Evolutionary conservation across 2,329 filamentous ascomycete species (phyloP).

Genomic region (Microsporum ferrugineum): DNA sequence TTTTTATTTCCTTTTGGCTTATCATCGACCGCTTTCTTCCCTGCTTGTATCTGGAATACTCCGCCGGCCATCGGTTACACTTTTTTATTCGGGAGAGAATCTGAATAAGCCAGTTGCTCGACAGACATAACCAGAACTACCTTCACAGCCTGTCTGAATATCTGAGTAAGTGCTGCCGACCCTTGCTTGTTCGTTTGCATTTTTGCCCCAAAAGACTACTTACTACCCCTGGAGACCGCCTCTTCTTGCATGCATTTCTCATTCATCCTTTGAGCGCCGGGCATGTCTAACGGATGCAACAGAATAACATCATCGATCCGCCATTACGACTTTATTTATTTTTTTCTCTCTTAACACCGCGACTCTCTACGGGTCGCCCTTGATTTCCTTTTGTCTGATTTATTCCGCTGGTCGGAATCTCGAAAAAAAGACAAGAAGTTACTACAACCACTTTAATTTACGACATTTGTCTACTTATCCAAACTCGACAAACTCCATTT

Average conservation of each 20-base stretch:
- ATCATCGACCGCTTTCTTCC: neutral
- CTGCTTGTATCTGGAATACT: slow-evolving; percentile 4
- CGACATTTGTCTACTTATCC: neutral
- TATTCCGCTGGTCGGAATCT: slow-evolving; percentile 7
- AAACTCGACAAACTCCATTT: neutral
- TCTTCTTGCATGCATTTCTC: slow-evolving; percentile 5
- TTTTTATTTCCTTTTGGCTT: neutral
- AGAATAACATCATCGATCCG: slow-evolving; percentile 4
- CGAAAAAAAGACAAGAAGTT: neutral
- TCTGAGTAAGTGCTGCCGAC: slow-evolving; percentile 2
- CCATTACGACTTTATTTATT: neutral
- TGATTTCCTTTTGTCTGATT: neutral
- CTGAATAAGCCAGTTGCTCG: neutral
- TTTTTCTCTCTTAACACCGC: neutral
- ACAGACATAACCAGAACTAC: neutral
- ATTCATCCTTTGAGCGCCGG: slow-evolving; percentile 3
- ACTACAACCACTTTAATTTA: neutral
- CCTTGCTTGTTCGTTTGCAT: neutral
- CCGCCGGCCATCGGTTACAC: slow-evolving; percentile 3
- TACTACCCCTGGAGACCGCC: neutral
- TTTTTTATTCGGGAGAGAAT: neutral
- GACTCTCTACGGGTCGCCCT: slow-evolving; percentile 1
- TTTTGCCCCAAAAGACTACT: neutral
- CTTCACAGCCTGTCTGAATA: neutral
- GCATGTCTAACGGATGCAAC: slow-evolving; percentile 1